Conservation (phyloP, 2,329 filamentous ascomycete species). For the Phaeosphaeriaceae sp. region DNA sequence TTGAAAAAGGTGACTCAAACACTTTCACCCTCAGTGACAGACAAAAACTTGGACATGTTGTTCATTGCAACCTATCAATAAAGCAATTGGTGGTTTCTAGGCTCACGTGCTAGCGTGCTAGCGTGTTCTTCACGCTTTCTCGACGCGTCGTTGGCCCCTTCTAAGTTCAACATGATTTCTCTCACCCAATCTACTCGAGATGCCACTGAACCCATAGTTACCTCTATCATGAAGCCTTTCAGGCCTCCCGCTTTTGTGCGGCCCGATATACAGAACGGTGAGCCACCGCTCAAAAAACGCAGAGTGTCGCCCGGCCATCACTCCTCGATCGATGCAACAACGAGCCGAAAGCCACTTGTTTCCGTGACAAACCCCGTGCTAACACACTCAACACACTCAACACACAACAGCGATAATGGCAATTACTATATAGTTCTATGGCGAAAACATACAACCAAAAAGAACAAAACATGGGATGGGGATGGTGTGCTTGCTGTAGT, state of each 20-base stretch:
- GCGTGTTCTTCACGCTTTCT: conserved; percentile 14
- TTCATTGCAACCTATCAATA: too few species aligned
- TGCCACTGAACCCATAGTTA: background rate
- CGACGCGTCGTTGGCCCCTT: conserved; percentile 7
- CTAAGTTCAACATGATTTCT: background rate
- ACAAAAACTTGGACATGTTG: too few species aligned
- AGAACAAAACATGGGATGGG: conserved; percentile 79
- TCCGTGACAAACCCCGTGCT: conserved; percentile 29
- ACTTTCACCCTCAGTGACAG: too few species aligned
- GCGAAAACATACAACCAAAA: conserved; percentile 73
- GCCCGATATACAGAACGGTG: conserved; percentile 20
- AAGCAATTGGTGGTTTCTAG: too few species aligned
- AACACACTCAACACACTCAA: conserved; percentile 20
- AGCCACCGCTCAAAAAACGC: conserved; percentile 52
- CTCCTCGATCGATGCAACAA: conserved; percentile 16
- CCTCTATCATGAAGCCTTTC: conserved; percentile 43
- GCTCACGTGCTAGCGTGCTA: conserved; percentile 19
- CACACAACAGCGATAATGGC: conserved; percentile 33
- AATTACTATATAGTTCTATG: conserved; percentile 55
- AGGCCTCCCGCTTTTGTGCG: conserved; percentile 42
- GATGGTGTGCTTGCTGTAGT: conserved; percentile 68
- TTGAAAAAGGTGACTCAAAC: too few species aligned
- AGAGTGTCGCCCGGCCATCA: conserved; percentile 45
- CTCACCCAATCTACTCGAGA: too few species aligned
- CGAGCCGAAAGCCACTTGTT: conserved; percentile 41